Conservation (phyloP, 768 basidiomycete species). For the Mycena latifolia region DNA sequence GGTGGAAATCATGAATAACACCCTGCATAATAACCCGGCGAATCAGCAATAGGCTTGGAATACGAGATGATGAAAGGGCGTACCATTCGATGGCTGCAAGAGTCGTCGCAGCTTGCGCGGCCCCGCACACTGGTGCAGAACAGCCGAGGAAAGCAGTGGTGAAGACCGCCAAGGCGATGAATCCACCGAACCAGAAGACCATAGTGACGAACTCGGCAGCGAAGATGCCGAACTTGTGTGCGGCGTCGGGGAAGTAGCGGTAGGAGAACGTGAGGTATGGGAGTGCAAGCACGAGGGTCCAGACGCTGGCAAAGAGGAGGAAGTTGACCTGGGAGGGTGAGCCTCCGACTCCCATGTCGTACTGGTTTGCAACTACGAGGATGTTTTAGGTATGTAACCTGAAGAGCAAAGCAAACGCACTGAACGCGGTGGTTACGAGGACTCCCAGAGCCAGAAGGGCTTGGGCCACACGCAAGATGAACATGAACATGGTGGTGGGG, state of each 20-base stretch:
- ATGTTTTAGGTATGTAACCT: slow-evolving; percentile 7
- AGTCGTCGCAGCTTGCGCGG: slow-evolving; percentile 26
- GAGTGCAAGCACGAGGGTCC: slow-evolving; percentile 22
- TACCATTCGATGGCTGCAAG: slow-evolving; percentile 25
- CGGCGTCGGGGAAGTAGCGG: slow-evolving; percentile 21
- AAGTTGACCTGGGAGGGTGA: slow-evolving; percentile 29
- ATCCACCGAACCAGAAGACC: slow-evolving; percentile 26
- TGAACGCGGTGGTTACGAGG: slow-evolving; percentile 6
- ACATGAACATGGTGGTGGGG: slow-evolving; percentile 22
- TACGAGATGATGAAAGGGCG: slow-evolving; percentile 10
- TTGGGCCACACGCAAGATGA: slow-evolving; percentile 19
- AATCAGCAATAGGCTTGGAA: slow-evolving; percentile 15
- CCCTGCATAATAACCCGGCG: slow-evolving; percentile 12
- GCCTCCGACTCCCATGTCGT: slow-evolving; percentile 12
- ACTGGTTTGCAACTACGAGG: slow-evolving; percentile 20
- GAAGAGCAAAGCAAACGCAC: slow-evolving; percentile 2
- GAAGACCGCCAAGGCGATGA: slow-evolving; percentile 26
- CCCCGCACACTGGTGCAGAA: slow-evolving; percentile 20
- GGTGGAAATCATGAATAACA: slow-evolving; percentile 20
- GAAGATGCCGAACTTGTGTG: slow-evolving; percentile 26
- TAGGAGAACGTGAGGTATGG: slow-evolving; percentile 24
- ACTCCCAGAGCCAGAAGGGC: slow-evolving; percentile 26
- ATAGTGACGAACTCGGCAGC: slow-evolving; percentile 27
- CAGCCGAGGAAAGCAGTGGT: slow-evolving; percentile 22
- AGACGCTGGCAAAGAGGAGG: slow-evolving; percentile 24